Conservation (phyloP, 1,284 basidiomycete genomes). For the Naganishia cerealis region DNA sequence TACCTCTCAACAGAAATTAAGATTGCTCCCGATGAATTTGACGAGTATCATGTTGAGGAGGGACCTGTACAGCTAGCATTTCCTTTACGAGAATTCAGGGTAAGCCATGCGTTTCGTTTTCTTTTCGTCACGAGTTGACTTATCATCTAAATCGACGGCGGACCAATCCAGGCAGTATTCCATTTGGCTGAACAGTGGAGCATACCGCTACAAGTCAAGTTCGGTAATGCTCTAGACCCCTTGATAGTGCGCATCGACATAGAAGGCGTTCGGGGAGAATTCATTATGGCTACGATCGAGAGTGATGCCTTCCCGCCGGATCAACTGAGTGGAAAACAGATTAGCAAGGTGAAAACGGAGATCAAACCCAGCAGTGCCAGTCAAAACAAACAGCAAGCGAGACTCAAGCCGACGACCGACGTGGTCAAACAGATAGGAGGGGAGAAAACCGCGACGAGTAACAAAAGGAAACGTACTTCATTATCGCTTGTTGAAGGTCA, state of each 20-base stretch:
- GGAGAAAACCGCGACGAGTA: slow-evolving; percentile 6
- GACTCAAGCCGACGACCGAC: not conserved
- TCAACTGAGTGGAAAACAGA: not conserved
- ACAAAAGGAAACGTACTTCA: slow-evolving; percentile 20
- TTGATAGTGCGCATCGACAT: slow-evolving; percentile 45
- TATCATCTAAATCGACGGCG: not conserved
- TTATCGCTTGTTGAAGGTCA: slow-evolving; percentile 19
- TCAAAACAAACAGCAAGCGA: slow-evolving; percentile 5
- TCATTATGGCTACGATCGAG: slow-evolving; percentile 47
- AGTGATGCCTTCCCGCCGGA: slow-evolving; percentile 45
- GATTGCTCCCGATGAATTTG: slow-evolving; percentile 48
- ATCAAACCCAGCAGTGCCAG: not conserved
- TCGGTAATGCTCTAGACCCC: slow-evolving; percentile 50
- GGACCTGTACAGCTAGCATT: slow-evolving; percentile 46
- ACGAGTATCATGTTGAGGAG: slow-evolving; percentile 44
- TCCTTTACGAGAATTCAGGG: slow-evolving; percentile 54
- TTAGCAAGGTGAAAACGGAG: slow-evolving; percentile 18
- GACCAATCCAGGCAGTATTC: slow-evolving; percentile 43
- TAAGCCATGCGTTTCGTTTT: slow-evolving; percentile 36
- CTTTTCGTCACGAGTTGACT: not conserved
- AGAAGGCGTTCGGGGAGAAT: slow-evolving; percentile 36
- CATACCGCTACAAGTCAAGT: slow-evolving; percentile 47
- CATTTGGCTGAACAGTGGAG: slow-evolving; percentile 49
- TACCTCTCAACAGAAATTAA: slow-evolving; percentile 47
- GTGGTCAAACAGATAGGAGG: not conserved